A percentile compares a stretch with the other conserved stretches of the same genome.
These are phyloP conservation scores for Carallia brachiata DNA, from an alignment of 345 rosid species.

Conservation along the genomic window DNA sequence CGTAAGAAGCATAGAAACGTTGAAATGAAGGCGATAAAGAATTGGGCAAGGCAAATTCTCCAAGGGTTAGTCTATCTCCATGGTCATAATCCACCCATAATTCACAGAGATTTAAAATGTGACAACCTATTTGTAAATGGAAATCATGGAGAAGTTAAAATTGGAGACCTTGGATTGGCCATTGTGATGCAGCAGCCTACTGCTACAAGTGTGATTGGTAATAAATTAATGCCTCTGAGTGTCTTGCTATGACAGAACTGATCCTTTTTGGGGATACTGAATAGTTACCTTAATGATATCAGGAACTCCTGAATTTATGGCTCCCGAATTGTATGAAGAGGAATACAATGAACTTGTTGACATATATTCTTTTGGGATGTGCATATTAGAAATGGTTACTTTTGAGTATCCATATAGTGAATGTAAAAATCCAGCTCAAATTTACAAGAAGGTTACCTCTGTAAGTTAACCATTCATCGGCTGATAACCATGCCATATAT, in stretches of 20 bases:
- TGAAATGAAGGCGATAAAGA: slow-evolving; percentile 83
- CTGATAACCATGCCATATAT: neutral
- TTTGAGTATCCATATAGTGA: slow-evolving; percentile 79
- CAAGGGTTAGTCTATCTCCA: slow-evolving; percentile 84
- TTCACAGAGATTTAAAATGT: slow-evolving; percentile 91
- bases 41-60: slow-evolving; percentile 87
- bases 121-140: slow-evolving; percentile 95
- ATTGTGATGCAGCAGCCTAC: slow-evolving; percentile 69
- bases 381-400: slow-evolving; percentile 87
- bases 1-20: slow-evolving; percentile 83
- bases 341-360: slow-evolving; percentile 86
- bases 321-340: slow-evolving; percentile 88
- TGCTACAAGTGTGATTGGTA: slow-evolving; percentile 89
- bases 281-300: neutral
- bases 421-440: slow-evolving; percentile 90
- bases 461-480: slow-evolving; percentile 40
- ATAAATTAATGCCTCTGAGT: slow-evolving; percentile 4
- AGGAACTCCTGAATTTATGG: slow-evolving; percentile 97
- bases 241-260: neutral
- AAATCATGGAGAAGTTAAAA: slow-evolving; percentile 91
- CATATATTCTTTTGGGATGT: slow-evolving; percentile 89
- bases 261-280: neutral
- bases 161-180: slow-evolving; percentile 90
- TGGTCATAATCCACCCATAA: slow-evolving; percentile 86
- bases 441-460: slow-evolving; percentile 88